Evolutionary conservation across 2,329 filamentous ascomycete genomes (phyloP), one percentile per base, ranked within the genome.

Genomic region (Fusarium brachygibbosum): DNA sequence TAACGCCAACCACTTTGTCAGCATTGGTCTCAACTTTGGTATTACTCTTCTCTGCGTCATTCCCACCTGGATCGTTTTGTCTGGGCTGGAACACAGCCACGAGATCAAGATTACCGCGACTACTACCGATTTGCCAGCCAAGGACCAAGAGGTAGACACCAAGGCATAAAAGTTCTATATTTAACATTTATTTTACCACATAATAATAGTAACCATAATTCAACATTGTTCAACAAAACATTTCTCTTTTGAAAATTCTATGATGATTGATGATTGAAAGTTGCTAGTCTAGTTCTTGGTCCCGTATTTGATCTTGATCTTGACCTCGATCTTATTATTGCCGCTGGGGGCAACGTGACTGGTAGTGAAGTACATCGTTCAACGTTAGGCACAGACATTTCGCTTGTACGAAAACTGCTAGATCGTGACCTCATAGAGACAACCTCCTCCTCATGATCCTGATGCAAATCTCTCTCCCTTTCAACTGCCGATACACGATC

Each of bases 1-100:
- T 1, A 63, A 63, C n/a, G 60, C 60, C 37, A 63, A 63, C 12
- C 60, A 63, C 6, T 63, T 63, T 25, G 58, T 63, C 6, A 63
- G 60, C 4, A 63, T 63, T 5, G 60, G 60, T 1, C 58, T 63
- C 1, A 63, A 63, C 13, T 63, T 63, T 12, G 60, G 60, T 3
- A 63, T 63, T 28, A 63, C 58, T 1, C 55, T 63, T 6, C 4
- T 63, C 6, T 63, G 60, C 17, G 55, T 63, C 3, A 23, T 58
- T 0, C 60, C 60, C 2, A 63, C 60, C 8, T 63, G 60, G 60
- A 63, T 63, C 2, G 60, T 63, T 2, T 13, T 63, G 3, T 63
- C 60, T 11, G 60, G 50, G 2, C 3, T 63, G 14, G 60, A 63
- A 28, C 58, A 63, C 17, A 63, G 60, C 4, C 60, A 63, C 13